Base-by-base conservation (phyloP, 352 stramenopile species). In the Phytophthora constricta region DNA sequence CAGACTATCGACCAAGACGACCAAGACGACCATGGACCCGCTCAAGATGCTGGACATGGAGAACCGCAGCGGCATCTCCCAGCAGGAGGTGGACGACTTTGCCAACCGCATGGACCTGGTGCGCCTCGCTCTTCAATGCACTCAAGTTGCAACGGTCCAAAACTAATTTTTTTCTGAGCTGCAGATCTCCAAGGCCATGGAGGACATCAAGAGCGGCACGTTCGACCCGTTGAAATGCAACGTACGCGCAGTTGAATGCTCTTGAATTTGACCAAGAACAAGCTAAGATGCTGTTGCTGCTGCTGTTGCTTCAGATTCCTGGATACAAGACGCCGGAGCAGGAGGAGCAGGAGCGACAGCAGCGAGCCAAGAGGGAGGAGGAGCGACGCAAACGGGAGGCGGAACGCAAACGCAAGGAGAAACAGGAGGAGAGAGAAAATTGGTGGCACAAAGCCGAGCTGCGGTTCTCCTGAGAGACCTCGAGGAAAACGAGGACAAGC, bases 161-260 rank as follows among this genome's bases (percentile, higher is more conserved):
- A n/a, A n/a, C n/a, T n/a, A n/a, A n/a, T n/a, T n/a, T n/a, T 31
- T 23, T 56, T 4, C 3, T 39, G 26, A 13, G 33, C 5, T 51
- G 47, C 65, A 94, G 84, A 84, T 94, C 28, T 64, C 86, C 3
- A 58, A 86, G 37, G 86, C 84, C 13, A 90, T 94, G 73, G 81
- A 92, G 16, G 72, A 93, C 60, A 91, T 94, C 70, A 87, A 94
- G 72, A 81, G 84, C 37, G 86, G 83, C 4, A 93, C 86, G 37
- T 94, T 94, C 43, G 86, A 94, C 56, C 82, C 86, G 0, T 33
- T 79, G 19, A 77, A 79, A 14, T 94, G 86, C 72, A 90, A 92
- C 39, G 83, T 89, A 56, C 39, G 51, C 34, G 14, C 17, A 22
- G 19, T 25, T 23, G 2, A n/a, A 16, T 37, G 5, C 4, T 19